Evolutionary conservation across 495 filamentous ascomycete species (phyloP).

Genomic region (Aspergillus biplanus): DNA sequence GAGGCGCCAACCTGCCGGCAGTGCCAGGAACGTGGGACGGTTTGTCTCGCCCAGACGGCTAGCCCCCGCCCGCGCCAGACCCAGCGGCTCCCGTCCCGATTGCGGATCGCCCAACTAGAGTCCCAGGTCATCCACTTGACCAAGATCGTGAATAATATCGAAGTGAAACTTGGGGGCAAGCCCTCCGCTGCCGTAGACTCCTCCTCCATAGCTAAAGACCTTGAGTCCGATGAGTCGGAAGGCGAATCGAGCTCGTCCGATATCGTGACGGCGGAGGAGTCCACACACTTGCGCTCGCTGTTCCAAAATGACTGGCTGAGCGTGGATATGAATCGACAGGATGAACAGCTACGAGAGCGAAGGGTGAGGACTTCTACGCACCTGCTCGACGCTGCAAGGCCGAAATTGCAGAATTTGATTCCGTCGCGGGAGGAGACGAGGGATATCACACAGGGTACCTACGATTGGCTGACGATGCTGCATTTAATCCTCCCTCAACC

Average conservation of each 20-base stretch:
- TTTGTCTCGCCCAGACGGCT: slow-evolving; percentile 29
- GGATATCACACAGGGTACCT: slow-evolving; percentile 18
- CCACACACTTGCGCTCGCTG: slow-evolving; percentile 30
- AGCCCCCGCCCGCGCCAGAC: slow-evolving; percentile 18
- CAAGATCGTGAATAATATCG: slow-evolving; percentile 23
- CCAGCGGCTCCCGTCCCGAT: slow-evolving; percentile 28
- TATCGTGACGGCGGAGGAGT: slow-evolving; percentile 22
- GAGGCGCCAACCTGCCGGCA: slow-evolving; percentile 27
- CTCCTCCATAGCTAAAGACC: not conserved
- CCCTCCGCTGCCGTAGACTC: slow-evolving; percentile 2
- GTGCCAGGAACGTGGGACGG: slow-evolving; percentile 28
- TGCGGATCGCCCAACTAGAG: slow-evolving; percentile 32
- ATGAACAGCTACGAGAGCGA: slow-evolving; percentile 14
- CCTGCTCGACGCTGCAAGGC: slow-evolving; percentile 18
- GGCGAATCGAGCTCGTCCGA: slow-evolving; percentile 24
- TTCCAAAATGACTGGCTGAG: slow-evolving; percentile 39
- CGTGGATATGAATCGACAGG: slow-evolving; percentile 14
- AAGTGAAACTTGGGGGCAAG: slow-evolving; percentile 25
- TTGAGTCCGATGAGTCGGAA: slow-evolving; percentile 9
- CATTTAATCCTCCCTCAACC: slow-evolving; percentile 27
- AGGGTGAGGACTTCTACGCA: slow-evolving; percentile 15
- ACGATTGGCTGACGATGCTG: slow-evolving; percentile 29
- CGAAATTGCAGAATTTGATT: slow-evolving; percentile 27
- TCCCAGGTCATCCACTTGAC: slow-evolving; percentile 28
- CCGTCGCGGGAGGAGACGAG: slow-evolving; percentile 27